Percentiles rank a stretch among this genome's conserved stretches.
Evolutionary conservation across 148 eudicot species (phyloP).

Genomic region (Linanthus parryae): DNA sequence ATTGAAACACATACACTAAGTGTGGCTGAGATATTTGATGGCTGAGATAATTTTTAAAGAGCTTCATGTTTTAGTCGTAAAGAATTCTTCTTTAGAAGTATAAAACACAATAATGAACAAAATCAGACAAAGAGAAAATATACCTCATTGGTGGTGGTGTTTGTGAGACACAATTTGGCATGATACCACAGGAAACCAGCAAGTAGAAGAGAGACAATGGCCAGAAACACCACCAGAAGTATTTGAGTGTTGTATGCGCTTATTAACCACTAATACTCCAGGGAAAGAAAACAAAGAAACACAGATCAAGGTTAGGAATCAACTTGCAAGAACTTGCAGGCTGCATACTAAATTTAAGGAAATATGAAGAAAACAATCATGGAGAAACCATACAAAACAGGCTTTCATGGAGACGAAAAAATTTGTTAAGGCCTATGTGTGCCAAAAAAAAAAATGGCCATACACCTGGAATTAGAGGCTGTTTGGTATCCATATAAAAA

Average conservation of each 20-base stretch:
- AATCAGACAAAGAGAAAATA: conserved; percentile 3
- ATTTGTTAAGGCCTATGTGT: too few species aligned
- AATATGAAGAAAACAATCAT: background rate
- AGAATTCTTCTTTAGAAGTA: background rate
- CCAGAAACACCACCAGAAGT: conserved; percentile 84
- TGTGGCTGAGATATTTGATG: too few species aligned
- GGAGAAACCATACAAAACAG: too few species aligned
- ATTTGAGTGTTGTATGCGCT: conserved; percentile 82
- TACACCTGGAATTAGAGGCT: too few species aligned
- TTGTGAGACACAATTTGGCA: conserved; percentile 70
- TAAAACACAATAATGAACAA: conserved; percentile 1
- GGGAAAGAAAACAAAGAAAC: conserved; percentile 7
- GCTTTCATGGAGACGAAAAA: too few species aligned
- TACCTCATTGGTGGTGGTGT: conserved; percentile 96
- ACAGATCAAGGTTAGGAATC: too few species aligned
- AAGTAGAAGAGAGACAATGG: conserved; percentile 69
- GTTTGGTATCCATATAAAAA: too few species aligned
- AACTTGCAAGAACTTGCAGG: too few species aligned
- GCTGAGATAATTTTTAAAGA: background rate
- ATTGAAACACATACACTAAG: too few species aligned
- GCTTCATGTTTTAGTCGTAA: background rate
- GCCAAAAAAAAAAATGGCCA: too few species aligned
- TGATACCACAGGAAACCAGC: conserved; percentile 90
- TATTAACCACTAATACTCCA: conserved; percentile 73
- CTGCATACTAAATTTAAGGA: too few species aligned